Conservation (phyloP, 2,329 filamentous ascomycete genomes). For the Diplocarpon rosae region DNA sequence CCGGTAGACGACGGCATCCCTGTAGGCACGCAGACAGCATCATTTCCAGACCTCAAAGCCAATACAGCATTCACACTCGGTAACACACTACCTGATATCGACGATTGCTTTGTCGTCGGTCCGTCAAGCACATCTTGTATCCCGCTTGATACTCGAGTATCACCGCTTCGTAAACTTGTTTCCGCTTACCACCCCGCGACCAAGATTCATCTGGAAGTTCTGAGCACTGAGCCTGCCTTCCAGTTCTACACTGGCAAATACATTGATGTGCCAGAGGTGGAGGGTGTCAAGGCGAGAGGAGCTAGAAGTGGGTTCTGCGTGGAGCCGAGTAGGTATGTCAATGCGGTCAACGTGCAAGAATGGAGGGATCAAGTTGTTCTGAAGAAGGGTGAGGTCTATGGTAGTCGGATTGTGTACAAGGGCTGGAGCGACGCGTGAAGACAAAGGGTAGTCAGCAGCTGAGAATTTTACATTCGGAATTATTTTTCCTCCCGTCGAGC, state of each 20-base stretch:
- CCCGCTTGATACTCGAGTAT: constrained; percentile 38
- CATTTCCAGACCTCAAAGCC: constrained; percentile 52
- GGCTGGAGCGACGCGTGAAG: constrained; percentile 57
- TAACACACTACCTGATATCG: constrained; percentile 57
- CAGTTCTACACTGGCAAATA: constrained; percentile 92
- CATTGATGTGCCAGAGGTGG: constrained; percentile 62
- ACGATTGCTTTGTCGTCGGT: constrained; percentile 76
- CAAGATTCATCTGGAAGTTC: constrained; percentile 72
- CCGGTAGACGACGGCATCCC: constrained; percentile 71
- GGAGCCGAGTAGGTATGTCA: constrained; percentile 84
- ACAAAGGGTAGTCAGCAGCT: too few species aligned
- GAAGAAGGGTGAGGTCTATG: constrained; percentile 77
- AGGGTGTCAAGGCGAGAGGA: constrained; percentile 50
- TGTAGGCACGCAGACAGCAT: constrained; percentile 45
- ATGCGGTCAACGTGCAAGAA: constrained; percentile 70
- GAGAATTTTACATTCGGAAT: too few species aligned
- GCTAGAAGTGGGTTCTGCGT: constrained; percentile 75
- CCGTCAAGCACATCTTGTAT: constrained; percentile 29
- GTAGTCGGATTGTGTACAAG: constrained; percentile 70
- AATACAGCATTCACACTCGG: constrained; percentile 62
- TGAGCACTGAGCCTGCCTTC: constrained; percentile 89
- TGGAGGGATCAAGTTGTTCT: constrained; percentile 72
- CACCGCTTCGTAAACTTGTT: constrained; percentile 56
- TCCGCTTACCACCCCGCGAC: constrained; percentile 63
- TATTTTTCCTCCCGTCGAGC: too few species aligned